These are phyloP conservation scores for Hura crepitans DNA, from an alignment of 441 rosid genomes.

Conservation along the genomic window DNA sequence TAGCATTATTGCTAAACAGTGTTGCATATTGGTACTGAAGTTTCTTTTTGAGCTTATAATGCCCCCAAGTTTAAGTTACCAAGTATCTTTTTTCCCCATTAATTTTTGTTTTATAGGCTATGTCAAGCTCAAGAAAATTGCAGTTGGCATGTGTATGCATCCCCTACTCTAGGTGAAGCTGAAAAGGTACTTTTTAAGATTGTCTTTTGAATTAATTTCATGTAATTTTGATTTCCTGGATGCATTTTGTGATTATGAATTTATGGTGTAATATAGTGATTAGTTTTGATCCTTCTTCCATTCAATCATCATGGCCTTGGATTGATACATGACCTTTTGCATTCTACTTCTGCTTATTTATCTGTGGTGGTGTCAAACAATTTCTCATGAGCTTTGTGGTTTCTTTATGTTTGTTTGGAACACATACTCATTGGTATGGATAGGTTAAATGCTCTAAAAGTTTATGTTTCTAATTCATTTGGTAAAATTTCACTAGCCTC, in stretches of 20 bases:
- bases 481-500: too few relatives aligned
- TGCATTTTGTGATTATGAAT: background rate
- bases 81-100: conserved; percentile 11
- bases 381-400: too few relatives aligned
- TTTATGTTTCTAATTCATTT: too few relatives aligned
- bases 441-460: too few relatives aligned
- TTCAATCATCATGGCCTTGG: background rate
- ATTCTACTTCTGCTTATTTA: too few relatives aligned
- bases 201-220: conserved; percentile 1
- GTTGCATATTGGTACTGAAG: conserved; percentile 1
- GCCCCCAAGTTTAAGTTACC: conserved; percentile 3
- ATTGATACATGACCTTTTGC: background rate
- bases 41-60: background rate
- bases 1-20: background rate
- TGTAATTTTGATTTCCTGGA: background rate
- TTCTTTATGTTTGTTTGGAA: too few relatives aligned
- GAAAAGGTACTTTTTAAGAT: conserved; percentile 48
- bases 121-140: conserved; percentile 40
- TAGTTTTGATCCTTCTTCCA: background rate
- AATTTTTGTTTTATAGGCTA: conserved; percentile 34
- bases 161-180: conserved; percentile 35
- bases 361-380: too few relatives aligned
- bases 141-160: conserved; percentile 33
- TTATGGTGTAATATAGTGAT: background rate
- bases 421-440: too few relatives aligned